A percentile compares a stretch with the other conserved stretches of the same genome.
Evolutionary conservation across 202 grass and related monocot genomes (phyloP).

Genomic region (Digitaria exilis): DNA sequence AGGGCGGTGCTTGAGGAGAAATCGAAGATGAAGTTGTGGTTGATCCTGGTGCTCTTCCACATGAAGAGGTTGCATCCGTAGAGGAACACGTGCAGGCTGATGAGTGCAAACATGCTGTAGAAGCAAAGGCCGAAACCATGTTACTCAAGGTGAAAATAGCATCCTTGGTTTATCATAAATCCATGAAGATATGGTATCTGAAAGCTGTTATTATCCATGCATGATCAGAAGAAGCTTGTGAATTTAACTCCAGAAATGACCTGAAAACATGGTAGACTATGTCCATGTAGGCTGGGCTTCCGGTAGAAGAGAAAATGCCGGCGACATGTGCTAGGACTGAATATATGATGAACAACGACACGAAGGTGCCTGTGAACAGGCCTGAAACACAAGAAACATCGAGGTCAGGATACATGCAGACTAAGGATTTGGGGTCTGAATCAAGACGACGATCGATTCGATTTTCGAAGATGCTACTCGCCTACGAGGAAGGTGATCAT

Average conservation of each 20-base stretch:
- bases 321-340: slow-evolving; percentile 72
- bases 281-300: slow-evolving; percentile 70
- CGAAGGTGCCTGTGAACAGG: slow-evolving; percentile 87
- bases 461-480: background rate
- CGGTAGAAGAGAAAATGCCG: slow-evolving; percentile 74
- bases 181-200: background rate
- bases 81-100: slow-evolving; percentile 87
- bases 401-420: background rate
- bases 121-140: slow-evolving; percentile 6
- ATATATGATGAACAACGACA: slow-evolving; percentile 79
- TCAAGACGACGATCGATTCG: background rate
- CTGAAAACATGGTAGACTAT: slow-evolving; percentile 92
- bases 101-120: slow-evolving; percentile 84
- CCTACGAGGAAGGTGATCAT: slow-evolving; percentile 91
- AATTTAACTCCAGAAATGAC: slow-evolving; percentile 26
- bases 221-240: background rate
- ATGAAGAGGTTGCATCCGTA: slow-evolving; percentile 95
- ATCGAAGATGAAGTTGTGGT: slow-evolving; percentile 87
- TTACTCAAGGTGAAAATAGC: background rate
- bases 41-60: slow-evolving; percentile 89
- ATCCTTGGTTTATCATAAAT: background rate
- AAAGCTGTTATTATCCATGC: background rate
- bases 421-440: background rate
- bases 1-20: slow-evolving; percentile 65
- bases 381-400: slow-evolving; percentile 43